Base-by-base conservation (phyloP, 164 flowering plant genomes). In the Warburgia ugandensis region DNA sequence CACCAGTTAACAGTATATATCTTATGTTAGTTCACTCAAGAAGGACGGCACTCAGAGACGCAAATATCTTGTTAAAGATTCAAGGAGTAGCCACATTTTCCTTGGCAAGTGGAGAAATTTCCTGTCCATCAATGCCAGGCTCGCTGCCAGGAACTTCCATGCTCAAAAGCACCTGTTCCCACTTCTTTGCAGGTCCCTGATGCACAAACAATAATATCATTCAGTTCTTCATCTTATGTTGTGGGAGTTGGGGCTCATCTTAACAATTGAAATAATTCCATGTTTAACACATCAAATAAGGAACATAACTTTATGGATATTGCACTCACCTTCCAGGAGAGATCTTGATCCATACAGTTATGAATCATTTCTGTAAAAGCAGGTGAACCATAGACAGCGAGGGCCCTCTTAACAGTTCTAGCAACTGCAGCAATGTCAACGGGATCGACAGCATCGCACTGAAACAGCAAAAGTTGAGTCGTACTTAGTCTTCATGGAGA, bases 261-360 rank as follows among this genome's bases (percentile, higher is more conserved):
- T 16, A 37, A 37, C 17, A 20, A 14, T 16, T 14, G n/a, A 14
- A 16, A 13, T 3, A 3, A 10, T 7, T 14, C 41, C 17, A 2
- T 14, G 41, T 20, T 14, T 37, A 37, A 37, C 1, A 1, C 14
- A 37, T 14, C n/a, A 37, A 16, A 37, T 10, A 13, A n/a, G 52
- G 10, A 30, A 14, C 19, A 36, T 1, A n/a, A 32, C 2, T 37
- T 22, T 21, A n/a, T 28, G 49, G 9, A 45, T 19, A 29, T 31
- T 56, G 16, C 45, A 33, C 71, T 51, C 25, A 85, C 97, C 98
- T 88, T 92, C 98, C 98, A 92, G 29, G 98, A 92, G 26, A 88
- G 77, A 50, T 92, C 98, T 62, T 83, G 91, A 39, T 88, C 83
- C 96, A 92, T 92, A 73, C 91, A 75, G 40, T 84, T 92, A 38